A percentile compares a stretch with the other conserved stretches of the same genome.
Conservation (phyloP, 192 early-diverging fungal species). For the Coemansia sp. region DNA sequence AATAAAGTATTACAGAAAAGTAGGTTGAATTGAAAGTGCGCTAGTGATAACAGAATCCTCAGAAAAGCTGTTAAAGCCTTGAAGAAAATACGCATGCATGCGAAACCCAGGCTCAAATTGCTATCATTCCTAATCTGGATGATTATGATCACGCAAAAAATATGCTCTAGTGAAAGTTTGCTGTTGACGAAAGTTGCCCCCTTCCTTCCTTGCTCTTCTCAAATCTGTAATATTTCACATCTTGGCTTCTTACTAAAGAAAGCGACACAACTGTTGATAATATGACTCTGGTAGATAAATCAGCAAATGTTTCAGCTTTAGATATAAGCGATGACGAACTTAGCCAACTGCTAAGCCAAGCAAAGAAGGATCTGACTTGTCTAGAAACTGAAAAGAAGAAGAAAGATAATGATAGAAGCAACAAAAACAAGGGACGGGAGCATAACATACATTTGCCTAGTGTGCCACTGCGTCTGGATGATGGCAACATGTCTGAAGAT, state of each 20-base stretch:
- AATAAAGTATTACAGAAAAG: not conserved
- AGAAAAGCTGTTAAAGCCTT: not conserved
- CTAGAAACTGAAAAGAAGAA: conserved; percentile 12
- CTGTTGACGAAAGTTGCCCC: not conserved
- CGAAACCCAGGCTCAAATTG: not conserved
- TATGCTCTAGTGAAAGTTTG: not conserved
- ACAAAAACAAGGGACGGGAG: not conserved
- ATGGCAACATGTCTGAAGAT: not conserved
- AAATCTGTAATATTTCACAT: not conserved
- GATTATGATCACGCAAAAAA: conserved; percentile 2
- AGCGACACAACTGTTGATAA: not conserved
- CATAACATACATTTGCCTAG: conserved; percentile 6
- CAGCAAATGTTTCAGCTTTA: not conserved
- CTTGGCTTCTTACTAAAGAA: not conserved
- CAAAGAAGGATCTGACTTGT: conserved; percentile 21
- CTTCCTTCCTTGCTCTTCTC: not conserved
- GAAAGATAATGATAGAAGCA: not conserved
- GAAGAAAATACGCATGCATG: not conserved
- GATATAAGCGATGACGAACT: conserved; percentile 36
- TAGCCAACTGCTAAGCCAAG: conserved; percentile 35
- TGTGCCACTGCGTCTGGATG: conserved; percentile 31
- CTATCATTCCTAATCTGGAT: not conserved
- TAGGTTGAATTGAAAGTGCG: not conserved
- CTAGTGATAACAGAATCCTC: not conserved
- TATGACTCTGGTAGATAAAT: not conserved